Conservation (phyloP, 2,329 filamentous ascomycete species). For the Aspergillus tamarii region DNA sequence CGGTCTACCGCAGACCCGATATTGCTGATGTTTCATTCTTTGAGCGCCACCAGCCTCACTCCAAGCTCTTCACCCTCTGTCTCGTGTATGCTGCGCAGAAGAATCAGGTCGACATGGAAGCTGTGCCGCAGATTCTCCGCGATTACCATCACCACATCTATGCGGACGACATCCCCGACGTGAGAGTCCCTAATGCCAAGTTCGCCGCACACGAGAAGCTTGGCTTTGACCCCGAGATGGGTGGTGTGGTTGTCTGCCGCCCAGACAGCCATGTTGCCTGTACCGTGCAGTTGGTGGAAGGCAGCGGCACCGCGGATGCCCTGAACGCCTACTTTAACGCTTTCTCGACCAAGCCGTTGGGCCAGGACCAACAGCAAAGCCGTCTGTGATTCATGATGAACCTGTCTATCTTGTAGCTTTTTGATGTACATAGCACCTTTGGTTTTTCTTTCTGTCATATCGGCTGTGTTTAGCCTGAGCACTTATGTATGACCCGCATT, state of each 20-base stretch:
- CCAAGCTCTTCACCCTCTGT: slow-evolving; percentile 76
- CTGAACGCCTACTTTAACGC: slow-evolving; percentile 80
- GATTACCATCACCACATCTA: slow-evolving; percentile 83
- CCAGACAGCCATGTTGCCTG: slow-evolving; percentile 87
- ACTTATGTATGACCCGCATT: slow-evolving; percentile 27
- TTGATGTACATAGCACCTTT: slow-evolving; percentile 16
- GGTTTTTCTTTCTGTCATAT: slow-evolving; percentile 22
- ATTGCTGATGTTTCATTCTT: slow-evolving; percentile 69
- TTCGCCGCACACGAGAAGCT: slow-evolving; percentile 85
- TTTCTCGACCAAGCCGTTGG: slow-evolving; percentile 65
- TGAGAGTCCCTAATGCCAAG: slow-evolving; percentile 67
- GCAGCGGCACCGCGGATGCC: slow-evolving; percentile 76
- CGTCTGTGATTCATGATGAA: slow-evolving; percentile 32
- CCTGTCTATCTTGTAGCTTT: slow-evolving; percentile 11
- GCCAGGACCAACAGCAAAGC: slow-evolving; percentile 38
- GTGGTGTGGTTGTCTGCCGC: slow-evolving; percentile 79
- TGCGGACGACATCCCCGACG: slow-evolving; percentile 79
- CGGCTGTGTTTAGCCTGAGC: slow-evolving; percentile 20
- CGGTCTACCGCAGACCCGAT: slow-evolving; percentile 65
- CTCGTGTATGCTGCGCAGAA: slow-evolving; percentile 73
- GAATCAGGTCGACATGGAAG: slow-evolving; percentile 71
- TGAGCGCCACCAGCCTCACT: slow-evolving; percentile 84
- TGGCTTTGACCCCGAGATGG: slow-evolving; percentile 72
- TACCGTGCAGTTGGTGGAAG: slow-evolving; percentile 73
- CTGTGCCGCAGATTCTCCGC: slow-evolving; percentile 71